Evolutionary conservation across 495 filamentous ascomycete genomes (phyloP).

Genomic region (Xylaria scruposa): DNA sequence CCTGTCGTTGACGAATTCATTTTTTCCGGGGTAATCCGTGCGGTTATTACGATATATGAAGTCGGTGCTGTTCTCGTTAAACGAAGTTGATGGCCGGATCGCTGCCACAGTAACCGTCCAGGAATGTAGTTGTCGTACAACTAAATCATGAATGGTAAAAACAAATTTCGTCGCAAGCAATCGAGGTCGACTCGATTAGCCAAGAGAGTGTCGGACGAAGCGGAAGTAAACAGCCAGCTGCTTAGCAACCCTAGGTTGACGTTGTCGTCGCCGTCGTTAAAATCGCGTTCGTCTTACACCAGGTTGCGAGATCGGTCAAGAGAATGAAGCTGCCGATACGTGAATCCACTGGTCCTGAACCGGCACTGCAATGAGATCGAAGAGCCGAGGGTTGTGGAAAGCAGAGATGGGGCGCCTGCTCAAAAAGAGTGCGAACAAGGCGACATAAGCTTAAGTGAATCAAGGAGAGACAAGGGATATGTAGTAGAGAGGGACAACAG

Average conservation of each 20-base stretch:
- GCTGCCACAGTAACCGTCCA: slow-evolving; percentile 2
- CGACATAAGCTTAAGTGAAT: not conserved
- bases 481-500: not conserved
- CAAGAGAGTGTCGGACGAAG: slow-evolving; percentile 30
- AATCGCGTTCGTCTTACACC: not conserved
- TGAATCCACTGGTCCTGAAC: not conserved
- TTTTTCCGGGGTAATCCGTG: slow-evolving; percentile 6
- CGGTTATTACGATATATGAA: not conserved
- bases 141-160: slow-evolving; percentile 8
- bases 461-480: slow-evolving; percentile 24
- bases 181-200: slow-evolving; percentile 39
- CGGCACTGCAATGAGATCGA: not conserved
- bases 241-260: slow-evolving; percentile 18
- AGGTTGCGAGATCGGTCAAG: not conserved
- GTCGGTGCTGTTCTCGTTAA: not conserved
- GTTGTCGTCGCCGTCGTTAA: slow-evolving; percentile 3
- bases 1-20: slow-evolving; percentile 30
- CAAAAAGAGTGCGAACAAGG: slow-evolving; percentile 12
- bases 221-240: slow-evolving; percentile 39
- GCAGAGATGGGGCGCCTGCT: not conserved
- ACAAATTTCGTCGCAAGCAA: slow-evolving; percentile 16
- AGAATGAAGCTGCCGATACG: not conserved
- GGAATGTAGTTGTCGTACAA: slow-evolving; percentile 10
- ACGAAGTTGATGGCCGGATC: not conserved
- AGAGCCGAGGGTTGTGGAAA: slow-evolving; percentile 8